These are phyloP conservation scores for Diplocarpon mali DNA, from an alignment of 2,329 filamentous ascomycete species.

Conservation along the genomic window DNA sequence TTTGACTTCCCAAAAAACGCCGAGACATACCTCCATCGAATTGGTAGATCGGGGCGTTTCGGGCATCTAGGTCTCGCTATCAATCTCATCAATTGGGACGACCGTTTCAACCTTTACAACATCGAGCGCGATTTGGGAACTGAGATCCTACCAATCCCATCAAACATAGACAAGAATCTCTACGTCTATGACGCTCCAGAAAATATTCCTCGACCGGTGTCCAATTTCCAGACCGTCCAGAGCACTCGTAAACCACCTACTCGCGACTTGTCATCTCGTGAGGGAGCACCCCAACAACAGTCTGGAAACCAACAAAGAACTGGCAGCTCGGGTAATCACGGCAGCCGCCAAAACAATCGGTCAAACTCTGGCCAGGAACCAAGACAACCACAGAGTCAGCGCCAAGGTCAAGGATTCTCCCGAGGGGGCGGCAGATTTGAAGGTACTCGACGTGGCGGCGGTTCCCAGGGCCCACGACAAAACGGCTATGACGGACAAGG, in stretches of 20 bases:
- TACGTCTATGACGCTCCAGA: slow-evolving; percentile 98
- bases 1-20: slow-evolving; percentile 99
- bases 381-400: slow-evolving; percentile 19
- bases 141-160: slow-evolving; percentile 93
- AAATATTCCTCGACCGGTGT: slow-evolving; percentile 76
- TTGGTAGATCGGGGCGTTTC: slow-evolving; percentile 93
- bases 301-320: slow-evolving; percentile 15
- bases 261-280: slow-evolving; percentile 10
- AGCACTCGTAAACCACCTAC: slow-evolving; percentile 14
- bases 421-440: slow-evolving; percentile 22
- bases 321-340: slow-evolving; percentile 17
- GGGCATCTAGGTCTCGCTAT: slow-evolving; percentile 96
- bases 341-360: slow-evolving; percentile 21
- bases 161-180: slow-evolving; percentile 89
- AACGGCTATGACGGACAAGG: slow-evolving; percentile 25
- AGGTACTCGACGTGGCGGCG: slow-evolving; percentile 21
- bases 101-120: slow-evolving; percentile 96
- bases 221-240: slow-evolving; percentile 32
- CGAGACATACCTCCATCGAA: slow-evolving; percentile 96
- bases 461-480: slow-evolving; percentile 21
- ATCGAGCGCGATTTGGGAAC: slow-evolving; percentile 96
- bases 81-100: slow-evolving; percentile 99
- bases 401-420: slow-evolving; percentile 22
- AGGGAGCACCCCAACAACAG: slow-evolving; percentile 21
- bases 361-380: slow-evolving; percentile 20